Conservation (phyloP, 2,329 filamentous ascomycete species). For the Didymella lethalis region DNA sequence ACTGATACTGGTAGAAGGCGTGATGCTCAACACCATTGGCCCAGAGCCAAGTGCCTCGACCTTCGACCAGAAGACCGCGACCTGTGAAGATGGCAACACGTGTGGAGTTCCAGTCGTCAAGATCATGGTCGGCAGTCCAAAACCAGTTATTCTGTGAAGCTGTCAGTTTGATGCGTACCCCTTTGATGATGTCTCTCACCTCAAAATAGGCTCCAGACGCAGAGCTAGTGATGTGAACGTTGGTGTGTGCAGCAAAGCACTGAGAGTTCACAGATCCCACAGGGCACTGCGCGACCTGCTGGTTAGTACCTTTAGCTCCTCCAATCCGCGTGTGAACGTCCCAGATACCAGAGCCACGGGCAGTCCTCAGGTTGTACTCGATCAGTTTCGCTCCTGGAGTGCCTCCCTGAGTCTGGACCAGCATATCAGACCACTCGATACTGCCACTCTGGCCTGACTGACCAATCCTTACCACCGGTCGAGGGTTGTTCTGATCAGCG, state of each 20-base stretch:
- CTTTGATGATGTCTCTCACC: constrained; percentile 50
- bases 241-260: constrained; percentile 75
- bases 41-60: constrained; percentile 60
- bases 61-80: constrained; percentile 80
- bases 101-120: constrained; percentile 75
- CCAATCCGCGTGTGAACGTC: constrained; percentile 89
- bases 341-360: constrained; percentile 72
- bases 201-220: constrained; percentile 76
- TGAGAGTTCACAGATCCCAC: constrained; percentile 69
- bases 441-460: constrained; percentile 69
- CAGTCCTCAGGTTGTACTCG: constrained; percentile 71
- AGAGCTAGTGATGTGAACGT: constrained; percentile 59
- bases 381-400: constrained; percentile 74
- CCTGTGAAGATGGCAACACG: constrained; percentile 88
- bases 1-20: constrained; percentile 80
- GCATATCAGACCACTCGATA: constrained; percentile 76
- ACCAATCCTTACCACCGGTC: constrained; percentile 73
- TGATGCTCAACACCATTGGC: constrained; percentile 72
- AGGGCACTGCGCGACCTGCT: constrained; percentile 79
- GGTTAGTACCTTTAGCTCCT: constrained; percentile 77
- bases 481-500: constrained; percentile 61
- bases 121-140: constrained; percentile 84
- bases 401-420: constrained; percentile 74
- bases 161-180: background rate
- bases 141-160: constrained; percentile 20